Percentiles rank a stretch among this genome's conserved stretches.
Evolutionary conservation across 176 grass and related monocot genomes (phyloP).

Genomic region (Neostapfia colusana): DNA sequence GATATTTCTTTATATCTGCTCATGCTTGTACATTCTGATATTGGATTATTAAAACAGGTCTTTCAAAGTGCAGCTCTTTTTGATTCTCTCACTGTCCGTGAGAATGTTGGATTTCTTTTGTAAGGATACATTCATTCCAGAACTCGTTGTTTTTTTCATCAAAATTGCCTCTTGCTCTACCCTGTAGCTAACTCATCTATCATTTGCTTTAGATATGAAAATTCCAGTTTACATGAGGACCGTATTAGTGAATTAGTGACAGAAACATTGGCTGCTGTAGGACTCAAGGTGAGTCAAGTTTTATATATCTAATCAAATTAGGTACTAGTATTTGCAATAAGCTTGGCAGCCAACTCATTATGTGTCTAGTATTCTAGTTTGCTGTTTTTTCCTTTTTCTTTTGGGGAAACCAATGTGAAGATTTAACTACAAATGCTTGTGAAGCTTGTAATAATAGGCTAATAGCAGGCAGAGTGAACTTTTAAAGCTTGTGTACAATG

Average conservation of each 20-base stretch:
- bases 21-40: constrained; percentile 18
- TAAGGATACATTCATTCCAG: constrained; percentile 55
- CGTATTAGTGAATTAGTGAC: constrained; percentile 72
- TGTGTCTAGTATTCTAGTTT: background rate
- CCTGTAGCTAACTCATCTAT: constrained; percentile 33
- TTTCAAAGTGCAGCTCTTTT: constrained; percentile 97
- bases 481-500: background rate
- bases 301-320: constrained; percentile 1
- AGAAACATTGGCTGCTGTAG: constrained; percentile 84
- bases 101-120: constrained; percentile 98
- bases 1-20: constrained; percentile 26
- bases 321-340: background rate
- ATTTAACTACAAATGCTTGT: background rate
- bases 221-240: constrained; percentile 67
- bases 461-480: background rate
- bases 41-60: constrained; percentile 56
- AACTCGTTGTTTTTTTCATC: background rate
- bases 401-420: background rate
- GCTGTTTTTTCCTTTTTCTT: background rate
- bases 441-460: background rate
- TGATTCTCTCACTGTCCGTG: constrained; percentile 90
- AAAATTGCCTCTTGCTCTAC: constrained; percentile 1
- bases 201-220: constrained; percentile 76
- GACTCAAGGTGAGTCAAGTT: constrained; percentile 76
- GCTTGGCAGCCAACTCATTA: background rate